Percentiles rank a stretch among this genome's conserved stretches.
Conservation (phyloP, 2,329 filamentous ascomycete species). For the Cladosporium colombiae region DNA sequence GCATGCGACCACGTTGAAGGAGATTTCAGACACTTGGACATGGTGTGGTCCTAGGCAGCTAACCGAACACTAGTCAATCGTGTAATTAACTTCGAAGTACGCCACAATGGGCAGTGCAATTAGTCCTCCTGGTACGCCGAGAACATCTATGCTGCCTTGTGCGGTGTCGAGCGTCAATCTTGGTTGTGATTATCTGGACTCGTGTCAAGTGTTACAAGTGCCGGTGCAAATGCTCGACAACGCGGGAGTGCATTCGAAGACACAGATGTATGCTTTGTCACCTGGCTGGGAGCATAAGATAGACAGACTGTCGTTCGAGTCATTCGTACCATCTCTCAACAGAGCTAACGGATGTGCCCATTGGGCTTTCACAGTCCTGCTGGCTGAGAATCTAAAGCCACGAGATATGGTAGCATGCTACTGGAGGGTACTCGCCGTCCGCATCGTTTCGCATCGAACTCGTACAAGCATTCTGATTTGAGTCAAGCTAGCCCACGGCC, state of each 20-base stretch:
- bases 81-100: background rate
- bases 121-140: background rate
- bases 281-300: background rate
- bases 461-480: too few species aligned
- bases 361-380: too few species aligned
- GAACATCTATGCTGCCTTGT: background rate
- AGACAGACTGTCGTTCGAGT: too few species aligned
- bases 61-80: background rate
- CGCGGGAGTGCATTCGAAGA: background rate
- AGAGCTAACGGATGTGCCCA: background rate
- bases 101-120: background rate
- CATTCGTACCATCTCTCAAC: background rate
- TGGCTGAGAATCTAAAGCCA: too few species aligned
- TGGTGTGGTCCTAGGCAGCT: background rate
- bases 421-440: too few species aligned
- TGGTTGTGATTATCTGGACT: background rate
- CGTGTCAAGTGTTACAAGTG: too few species aligned
- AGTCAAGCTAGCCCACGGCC: too few species aligned
- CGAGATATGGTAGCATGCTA: too few species aligned
- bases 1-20: background rate
- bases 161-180: background rate
- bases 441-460: too few species aligned
- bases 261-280: too few species aligned
- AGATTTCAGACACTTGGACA: background rate
- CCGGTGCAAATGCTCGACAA: background rate